These are phyloP conservation scores for Beauveria scarabaeidicola DNA, from an alignment of 2,329 filamentous ascomycete species.

Conservation along the genomic window DNA sequence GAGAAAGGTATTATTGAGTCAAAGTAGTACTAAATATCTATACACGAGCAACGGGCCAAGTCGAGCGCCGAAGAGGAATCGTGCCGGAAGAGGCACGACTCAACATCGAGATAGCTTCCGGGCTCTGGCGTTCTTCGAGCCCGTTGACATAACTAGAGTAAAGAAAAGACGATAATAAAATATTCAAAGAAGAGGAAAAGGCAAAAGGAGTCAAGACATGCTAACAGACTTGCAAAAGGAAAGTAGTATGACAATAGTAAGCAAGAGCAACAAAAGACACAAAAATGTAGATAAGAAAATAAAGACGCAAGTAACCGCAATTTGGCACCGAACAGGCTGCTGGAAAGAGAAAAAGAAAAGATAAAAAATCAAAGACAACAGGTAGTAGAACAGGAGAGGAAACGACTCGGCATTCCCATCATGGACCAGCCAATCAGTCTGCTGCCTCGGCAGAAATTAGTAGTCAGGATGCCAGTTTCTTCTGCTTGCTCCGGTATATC, in stretches of 20 bases:
- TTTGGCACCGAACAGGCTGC: constrained; percentile 29
- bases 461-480: constrained; percentile 23
- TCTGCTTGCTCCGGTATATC: constrained; percentile 16
- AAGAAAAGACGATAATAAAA: constrained; percentile 19
- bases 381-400: constrained; percentile 16
- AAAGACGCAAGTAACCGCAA: constrained; percentile 11
- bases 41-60: constrained; percentile 26
- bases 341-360: constrained; percentile 26
- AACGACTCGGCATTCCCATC: constrained; percentile 29
- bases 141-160: constrained; percentile 8
- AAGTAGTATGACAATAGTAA: constrained; percentile 18
- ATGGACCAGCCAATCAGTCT: constrained; percentile 44
- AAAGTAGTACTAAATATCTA: constrained; percentile 24
- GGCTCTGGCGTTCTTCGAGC: constrained; percentile 3
- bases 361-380: constrained; percentile 31
- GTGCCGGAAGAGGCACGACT: background rate
- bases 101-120: background rate
- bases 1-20: constrained; percentile 24
- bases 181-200: constrained; percentile 56
- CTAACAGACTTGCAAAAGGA: constrained; percentile 18
- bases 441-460: constrained; percentile 37
- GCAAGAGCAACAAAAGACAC: constrained; percentile 4
- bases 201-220: constrained; percentile 23
- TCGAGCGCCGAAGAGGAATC: constrained; percentile 17
- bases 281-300: constrained; percentile 10